Conservation (phyloP, 1,139 yeast genomes). For the Taphrina communis region DNA sequence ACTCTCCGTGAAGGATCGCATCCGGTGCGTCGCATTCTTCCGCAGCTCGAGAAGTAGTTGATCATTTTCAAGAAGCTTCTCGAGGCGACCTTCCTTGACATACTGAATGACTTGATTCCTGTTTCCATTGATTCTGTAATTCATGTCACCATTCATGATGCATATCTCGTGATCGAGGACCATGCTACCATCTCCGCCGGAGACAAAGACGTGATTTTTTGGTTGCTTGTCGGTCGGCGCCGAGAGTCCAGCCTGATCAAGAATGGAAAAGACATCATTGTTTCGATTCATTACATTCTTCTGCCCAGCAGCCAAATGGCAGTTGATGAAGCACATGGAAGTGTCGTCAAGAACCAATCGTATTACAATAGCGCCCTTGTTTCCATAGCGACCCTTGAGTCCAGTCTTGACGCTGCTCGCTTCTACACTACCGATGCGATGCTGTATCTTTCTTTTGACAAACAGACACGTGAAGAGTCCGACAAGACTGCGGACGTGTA, state of each 20-base stretch:
- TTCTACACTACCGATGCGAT: constrained; percentile 67
- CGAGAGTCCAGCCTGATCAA: constrained; percentile 59
- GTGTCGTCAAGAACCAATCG: constrained; percentile 78
- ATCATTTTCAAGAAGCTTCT: constrained; percentile 68
- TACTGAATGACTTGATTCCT: constrained; percentile 71
- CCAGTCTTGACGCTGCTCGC: constrained; percentile 91
- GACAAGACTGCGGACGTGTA: constrained; percentile 87
- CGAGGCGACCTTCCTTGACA: constrained; percentile 60
- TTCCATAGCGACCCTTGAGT: constrained; percentile 91
- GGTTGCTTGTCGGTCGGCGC: constrained; percentile 55
- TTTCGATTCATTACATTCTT: constrained; percentile 79
- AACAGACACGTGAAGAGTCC: constrained; percentile 76
- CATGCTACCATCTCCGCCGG: constrained; percentile 59
- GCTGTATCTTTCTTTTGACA: constrained; percentile 62
- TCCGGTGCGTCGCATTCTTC: constrained; percentile 64
- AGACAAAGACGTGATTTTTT: constrained; percentile 55
- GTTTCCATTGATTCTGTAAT: constrained; percentile 74
- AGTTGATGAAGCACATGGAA: constrained; percentile 77
- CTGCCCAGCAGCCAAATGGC: constrained; percentile 93
- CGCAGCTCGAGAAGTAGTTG: constrained; percentile 77
- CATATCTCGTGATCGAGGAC: constrained; percentile 78
- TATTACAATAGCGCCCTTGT: constrained; percentile 91
- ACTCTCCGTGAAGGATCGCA: constrained; percentile 76
- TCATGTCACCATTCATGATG: constrained; percentile 94
- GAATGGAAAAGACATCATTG: constrained; percentile 74